A percentile compares a stretch with the other conserved stretches of the same genome.
Conservation (phyloP, 805 yeast species). For the Ogataea salicorniae region DNA sequence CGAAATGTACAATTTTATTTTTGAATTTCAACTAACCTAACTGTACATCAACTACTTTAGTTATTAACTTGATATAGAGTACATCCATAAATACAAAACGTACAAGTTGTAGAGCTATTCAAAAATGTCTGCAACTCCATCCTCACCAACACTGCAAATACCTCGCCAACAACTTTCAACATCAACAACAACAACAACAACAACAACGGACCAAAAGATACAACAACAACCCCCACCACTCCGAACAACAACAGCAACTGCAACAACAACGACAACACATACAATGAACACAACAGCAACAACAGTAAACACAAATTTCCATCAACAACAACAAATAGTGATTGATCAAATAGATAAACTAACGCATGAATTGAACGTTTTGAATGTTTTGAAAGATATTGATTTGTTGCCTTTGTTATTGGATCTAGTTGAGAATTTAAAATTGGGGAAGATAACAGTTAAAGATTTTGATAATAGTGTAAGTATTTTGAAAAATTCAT, state of each 20-base stretch:
- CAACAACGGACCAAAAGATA: too few species aligned
- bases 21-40: too few species aligned
- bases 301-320: background rate
- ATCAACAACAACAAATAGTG: conserved; percentile 7
- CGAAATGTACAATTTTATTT: too few species aligned
- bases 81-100: too few species aligned
- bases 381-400: conserved; percentile 29
- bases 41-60: too few species aligned
- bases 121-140: background rate
- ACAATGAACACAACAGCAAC: background rate
- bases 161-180: too few species aligned
- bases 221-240: too few species aligned
- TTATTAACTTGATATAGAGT: too few species aligned
- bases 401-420: conserved; percentile 37
- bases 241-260: too few species aligned
- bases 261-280: too few species aligned
- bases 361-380: conserved; percentile 16
- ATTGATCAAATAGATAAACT: conserved; percentile 14
- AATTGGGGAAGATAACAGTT: conserved; percentile 35
- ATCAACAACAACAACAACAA: too few species aligned
- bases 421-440: conserved; percentile 36
- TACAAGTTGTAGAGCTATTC: too few species aligned
- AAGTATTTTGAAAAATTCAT: conserved; percentile 10
- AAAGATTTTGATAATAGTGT: conserved; percentile 40
- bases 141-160: background rate